phyloP scores from a whole-genome alignment of 1,139 yeast species.

The Blastobotrys persicus region DNA sequence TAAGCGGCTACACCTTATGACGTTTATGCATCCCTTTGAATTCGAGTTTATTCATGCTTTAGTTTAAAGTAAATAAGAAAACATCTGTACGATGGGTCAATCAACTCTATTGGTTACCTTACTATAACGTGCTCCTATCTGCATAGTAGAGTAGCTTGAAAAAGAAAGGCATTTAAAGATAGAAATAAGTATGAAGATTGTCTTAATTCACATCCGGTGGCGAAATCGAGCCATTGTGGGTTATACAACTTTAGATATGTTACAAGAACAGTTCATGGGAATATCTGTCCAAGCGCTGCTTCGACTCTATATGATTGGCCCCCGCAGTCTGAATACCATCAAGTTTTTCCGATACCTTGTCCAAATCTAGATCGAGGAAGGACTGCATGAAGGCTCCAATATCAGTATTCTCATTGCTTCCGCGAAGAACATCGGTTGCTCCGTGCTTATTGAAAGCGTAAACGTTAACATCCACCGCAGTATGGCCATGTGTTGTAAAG shows the following conservation, averaged over 20 bases:
- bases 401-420: slow-evolving; percentile 82
- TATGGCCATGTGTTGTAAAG: slow-evolving; percentile 88
- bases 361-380: slow-evolving; percentile 55
- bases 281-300: background rate
- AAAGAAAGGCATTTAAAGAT: background rate
- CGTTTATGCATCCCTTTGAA: too few relatives aligned
- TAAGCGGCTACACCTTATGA: background rate
- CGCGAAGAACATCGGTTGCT: slow-evolving; percentile 50
- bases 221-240: too few relatives aligned
- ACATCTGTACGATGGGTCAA: too few relatives aligned
- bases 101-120: too few relatives aligned
- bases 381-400: slow-evolving; percentile 68
- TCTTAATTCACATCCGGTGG: too few relatives aligned
- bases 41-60: too few relatives aligned
- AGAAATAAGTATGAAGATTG: background rate
- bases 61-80: too few relatives aligned
- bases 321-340: slow-evolving; percentile 10
- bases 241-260: too few relatives aligned
- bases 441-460: slow-evolving; percentile 49
- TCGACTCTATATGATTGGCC: background rate
- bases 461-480: slow-evolving; percentile 86
- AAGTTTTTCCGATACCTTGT: slow-evolving; percentile 45
- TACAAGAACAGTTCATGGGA: background rate
- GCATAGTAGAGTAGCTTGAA: too few relatives aligned
- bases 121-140: too few relatives aligned